These are phyloP conservation scores for Stachybotrys chartarum DNA, from an alignment of 2,329 filamentous ascomycete species.

Conservation along the genomic window DNA sequence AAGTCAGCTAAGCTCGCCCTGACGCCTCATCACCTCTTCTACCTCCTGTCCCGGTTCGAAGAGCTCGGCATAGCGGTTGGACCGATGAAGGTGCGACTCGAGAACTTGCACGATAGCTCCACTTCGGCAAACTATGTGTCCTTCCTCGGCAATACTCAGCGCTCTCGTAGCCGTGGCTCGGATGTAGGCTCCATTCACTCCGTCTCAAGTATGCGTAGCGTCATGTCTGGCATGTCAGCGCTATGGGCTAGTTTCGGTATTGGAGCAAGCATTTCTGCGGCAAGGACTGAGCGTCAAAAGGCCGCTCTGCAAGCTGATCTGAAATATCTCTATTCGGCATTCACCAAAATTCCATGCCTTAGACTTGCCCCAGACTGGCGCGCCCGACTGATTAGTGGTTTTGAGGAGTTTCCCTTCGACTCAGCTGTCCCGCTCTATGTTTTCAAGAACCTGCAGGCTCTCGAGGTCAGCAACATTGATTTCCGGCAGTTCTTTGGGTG, in stretches of 20 bases:
- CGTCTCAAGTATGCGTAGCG: conserved; percentile 91
- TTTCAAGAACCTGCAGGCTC: conserved; percentile 91
- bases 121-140: conserved; percentile 92
- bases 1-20: conserved; percentile 89
- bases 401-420: conserved; percentile 97
- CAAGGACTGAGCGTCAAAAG: conserved; percentile 85
- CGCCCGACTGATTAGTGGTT: conserved; percentile 81
- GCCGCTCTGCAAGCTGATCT: conserved; percentile 77
- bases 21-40: conserved; percentile 95
- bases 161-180: conserved; percentile 69
- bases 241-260: conserved; percentile 87
- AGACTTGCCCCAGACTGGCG: conserved; percentile 88
- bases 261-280: conserved; percentile 67
- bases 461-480: conserved; percentile 93
- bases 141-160: conserved; percentile 73
- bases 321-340: conserved; percentile 95
- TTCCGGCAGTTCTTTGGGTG: conserved; percentile 96
- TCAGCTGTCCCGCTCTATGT: conserved; percentile 92
- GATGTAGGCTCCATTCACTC: conserved; percentile 91
- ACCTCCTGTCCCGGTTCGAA: conserved; percentile 90
- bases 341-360: conserved; percentile 94
- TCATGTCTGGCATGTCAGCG: conserved; percentile 94
- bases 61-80: conserved; percentile 86
- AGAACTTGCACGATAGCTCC: conserved; percentile 85
- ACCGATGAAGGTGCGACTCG: conserved; percentile 90